Conservation (phyloP, 2,329 filamentous ascomycete species). For the Neopestalotiopsis rosae region DNA sequence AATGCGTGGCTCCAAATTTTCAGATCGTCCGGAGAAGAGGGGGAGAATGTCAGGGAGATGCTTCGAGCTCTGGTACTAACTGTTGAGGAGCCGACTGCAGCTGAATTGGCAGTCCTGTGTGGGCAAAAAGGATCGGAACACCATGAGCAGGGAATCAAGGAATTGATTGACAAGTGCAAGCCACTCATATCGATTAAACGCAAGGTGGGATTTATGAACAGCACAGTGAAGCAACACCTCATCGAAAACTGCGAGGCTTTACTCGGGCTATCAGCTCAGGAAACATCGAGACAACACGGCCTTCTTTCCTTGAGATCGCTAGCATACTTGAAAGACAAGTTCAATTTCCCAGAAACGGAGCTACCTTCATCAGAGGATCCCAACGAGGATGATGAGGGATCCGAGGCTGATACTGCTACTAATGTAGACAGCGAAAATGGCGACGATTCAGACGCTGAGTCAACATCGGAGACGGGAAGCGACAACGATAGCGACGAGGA, state of each 20-base stretch:
- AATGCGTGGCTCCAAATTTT: constrained; percentile 45
- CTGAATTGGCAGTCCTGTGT: constrained; percentile 43
- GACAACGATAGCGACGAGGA: neutral
- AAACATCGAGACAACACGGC: constrained; percentile 47
- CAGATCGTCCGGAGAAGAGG: constrained; percentile 33
- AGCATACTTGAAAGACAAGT: constrained; percentile 40
- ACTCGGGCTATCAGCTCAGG: constrained; percentile 43
- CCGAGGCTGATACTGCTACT: constrained; percentile 18
- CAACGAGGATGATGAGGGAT: constrained; percentile 3
- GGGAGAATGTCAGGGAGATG: constrained; percentile 48
- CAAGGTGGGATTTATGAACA: constrained; percentile 38
- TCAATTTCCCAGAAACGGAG: constrained; percentile 34
- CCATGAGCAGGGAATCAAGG: constrained; percentile 39
- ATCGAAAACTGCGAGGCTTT: constrained; percentile 41
- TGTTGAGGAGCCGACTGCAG: constrained; percentile 45
- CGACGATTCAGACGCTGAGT: neutral
- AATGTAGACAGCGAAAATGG: constrained; percentile 13
- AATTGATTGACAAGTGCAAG: constrained; percentile 43
- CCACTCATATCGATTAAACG: constrained; percentile 37
- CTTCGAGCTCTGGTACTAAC: constrained; percentile 46
- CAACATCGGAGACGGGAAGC: constrained; percentile 9
- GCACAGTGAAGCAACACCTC: constrained; percentile 44
- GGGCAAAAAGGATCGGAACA: constrained; percentile 38
- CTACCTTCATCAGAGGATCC: constrained; percentile 19
- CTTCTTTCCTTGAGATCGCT: constrained; percentile 44